phyloP scores from a whole-genome alignment of 768 basidiomycete genomes.

The Cantharellus anzutake region DNA sequence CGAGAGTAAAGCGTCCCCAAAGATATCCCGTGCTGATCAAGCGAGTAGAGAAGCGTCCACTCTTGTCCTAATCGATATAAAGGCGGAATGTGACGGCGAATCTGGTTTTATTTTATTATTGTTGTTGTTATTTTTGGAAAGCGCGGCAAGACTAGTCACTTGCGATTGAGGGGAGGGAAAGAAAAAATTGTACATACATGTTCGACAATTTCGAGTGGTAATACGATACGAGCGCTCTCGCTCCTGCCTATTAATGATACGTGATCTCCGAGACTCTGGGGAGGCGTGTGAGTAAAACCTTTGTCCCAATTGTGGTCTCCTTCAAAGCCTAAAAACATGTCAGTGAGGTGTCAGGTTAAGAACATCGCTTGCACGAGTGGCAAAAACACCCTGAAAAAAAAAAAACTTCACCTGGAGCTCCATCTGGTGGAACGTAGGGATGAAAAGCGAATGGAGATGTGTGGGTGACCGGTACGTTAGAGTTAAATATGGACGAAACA shows the following conservation, averaged over 20 bases:
- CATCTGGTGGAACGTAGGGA: constrained; percentile 27
- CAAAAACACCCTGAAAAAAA: not conserved
- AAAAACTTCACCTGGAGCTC: constrained; percentile 40
- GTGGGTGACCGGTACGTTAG: not conserved
- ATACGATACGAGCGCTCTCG: constrained; percentile 32
- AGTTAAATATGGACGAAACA: not conserved
- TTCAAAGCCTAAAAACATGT: constrained; percentile 24
- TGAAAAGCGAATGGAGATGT: constrained; percentile 27
- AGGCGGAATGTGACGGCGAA: constrained; percentile 54
- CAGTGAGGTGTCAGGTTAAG: too few species aligned
- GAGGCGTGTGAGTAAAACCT: constrained; percentile 23
- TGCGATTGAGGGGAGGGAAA: not conserved
- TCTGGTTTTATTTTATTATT: constrained; percentile 21
- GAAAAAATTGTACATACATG: constrained; percentile 25
- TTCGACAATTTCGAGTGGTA: constrained; percentile 36
- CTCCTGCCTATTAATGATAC: constrained; percentile 33
- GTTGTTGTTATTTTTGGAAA: too few species aligned
- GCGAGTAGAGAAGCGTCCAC: constrained; percentile 73
- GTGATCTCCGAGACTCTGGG: constrained; percentile 22
- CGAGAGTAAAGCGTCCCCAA: constrained; percentile 61
- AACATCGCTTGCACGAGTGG: too few species aligned
- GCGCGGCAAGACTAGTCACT: too few species aligned
- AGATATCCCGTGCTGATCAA: constrained; percentile 91
- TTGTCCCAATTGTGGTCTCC: constrained; percentile 55
- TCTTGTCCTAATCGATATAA: constrained; percentile 45